Base-by-base conservation (phyloP, 257 asterid genomes). In the Solanum ossicruentum region DNA sequence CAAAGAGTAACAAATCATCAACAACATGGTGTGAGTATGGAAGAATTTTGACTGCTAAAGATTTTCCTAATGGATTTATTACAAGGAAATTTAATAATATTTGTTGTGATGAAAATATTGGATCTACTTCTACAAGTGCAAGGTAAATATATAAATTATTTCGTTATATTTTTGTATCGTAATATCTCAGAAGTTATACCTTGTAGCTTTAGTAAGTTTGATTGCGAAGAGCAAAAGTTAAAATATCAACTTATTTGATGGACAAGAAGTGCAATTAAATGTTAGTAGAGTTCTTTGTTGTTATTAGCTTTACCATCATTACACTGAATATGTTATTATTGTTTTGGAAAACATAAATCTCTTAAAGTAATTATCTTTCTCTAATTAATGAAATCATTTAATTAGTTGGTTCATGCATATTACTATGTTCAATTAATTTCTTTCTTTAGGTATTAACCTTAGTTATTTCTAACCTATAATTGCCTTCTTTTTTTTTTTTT, bases 11-110 rank as follows among this genome's bases (percentile, higher is more conserved):
- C 73, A 88, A 87, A 36, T 65, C 85, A 17, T 75, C 83, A 39
- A 55, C 83, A 83, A 88, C 89, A 81, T 90, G 92, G 93, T 85
- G 91, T 39, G 92, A 88, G 12, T 88, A 84, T 85, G 93, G 95
- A 6, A 91, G 99, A 88, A 95, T 95, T 13, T 89, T 95, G 86
- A 95, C 98, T 13, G 99, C 98, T 10, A 91, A 94, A 85, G 98
- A 95, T 84, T 92, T 94, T 65, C 97, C 96, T 8, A 91, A 88
- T 88, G 91, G 89, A 8, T 84, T 87, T 70, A 78, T 87, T 78
- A 65, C 90, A 16, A 91, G 91, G 66, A 89, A 93, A 88, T 52
- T 83, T 66, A 52, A 90, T 81, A 81, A 80, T 80, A 36, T 23
- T 57, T 39, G 47, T 20, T 80, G 83, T 17, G 86, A 89, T 32